These are phyloP conservation scores for Xylogone sp. DNA, from an alignment of 2,329 filamentous ascomycete species.

Conservation along the genomic window DNA sequence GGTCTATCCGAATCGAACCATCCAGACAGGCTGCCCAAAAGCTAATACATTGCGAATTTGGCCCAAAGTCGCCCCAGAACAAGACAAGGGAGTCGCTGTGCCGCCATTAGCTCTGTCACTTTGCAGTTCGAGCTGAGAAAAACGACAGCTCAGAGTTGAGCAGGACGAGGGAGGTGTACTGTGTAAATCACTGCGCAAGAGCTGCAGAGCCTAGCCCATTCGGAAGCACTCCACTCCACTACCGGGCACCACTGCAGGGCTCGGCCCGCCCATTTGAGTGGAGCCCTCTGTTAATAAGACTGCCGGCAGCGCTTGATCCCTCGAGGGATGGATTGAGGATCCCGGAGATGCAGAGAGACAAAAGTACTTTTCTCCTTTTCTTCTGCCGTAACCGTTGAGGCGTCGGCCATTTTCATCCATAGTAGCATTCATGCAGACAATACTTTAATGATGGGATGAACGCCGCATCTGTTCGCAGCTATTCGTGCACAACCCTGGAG, in stretches of 20 bases:
- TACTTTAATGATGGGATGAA: neutral
- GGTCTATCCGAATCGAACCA: too few relatives aligned
- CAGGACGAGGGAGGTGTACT: too few relatives aligned
- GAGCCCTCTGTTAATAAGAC: too few relatives aligned
- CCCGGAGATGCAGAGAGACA: neutral
- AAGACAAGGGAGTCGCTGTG: too few relatives aligned
- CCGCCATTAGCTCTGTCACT: neutral
- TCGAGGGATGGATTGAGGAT: too few relatives aligned
- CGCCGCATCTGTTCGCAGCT: neutral
- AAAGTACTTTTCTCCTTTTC: neutral
- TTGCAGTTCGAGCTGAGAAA: neutral
- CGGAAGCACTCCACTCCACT: neutral
- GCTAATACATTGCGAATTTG: too few relatives aligned
- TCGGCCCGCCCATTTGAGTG: neutral
- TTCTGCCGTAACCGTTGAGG: neutral
- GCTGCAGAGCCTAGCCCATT: neutral
- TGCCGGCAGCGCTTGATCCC: too few relatives aligned
- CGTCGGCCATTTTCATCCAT: neutral
- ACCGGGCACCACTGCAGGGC: neutral
- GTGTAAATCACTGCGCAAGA: too few relatives aligned
- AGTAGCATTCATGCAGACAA: neutral
- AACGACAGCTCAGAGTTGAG: neutral
- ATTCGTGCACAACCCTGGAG: neutral
- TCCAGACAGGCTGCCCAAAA: too few relatives aligned
- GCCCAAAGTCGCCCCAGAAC: too few relatives aligned